Conservation (phyloP, 2,329 filamentous ascomycete species). For the Celoporthe dispersa region DNA sequence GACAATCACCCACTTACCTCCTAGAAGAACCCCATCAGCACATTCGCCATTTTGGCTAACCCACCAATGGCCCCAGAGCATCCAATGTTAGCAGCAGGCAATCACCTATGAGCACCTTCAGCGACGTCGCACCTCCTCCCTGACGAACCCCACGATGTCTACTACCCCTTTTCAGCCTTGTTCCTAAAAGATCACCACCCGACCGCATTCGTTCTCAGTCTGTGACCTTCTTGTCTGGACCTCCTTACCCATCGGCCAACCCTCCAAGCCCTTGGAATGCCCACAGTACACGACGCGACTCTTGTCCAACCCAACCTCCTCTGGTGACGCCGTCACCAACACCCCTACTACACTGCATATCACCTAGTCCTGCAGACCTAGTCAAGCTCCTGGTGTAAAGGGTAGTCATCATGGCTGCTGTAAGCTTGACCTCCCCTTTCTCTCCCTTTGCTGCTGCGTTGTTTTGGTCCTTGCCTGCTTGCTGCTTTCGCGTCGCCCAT, state of each 20-base stretch:
- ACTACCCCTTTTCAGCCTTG: constrained; percentile 16
- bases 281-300: constrained; percentile 9
- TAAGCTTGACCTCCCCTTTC: constrained; percentile 37
- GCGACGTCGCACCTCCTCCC: constrained; percentile 16
- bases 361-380: constrained; percentile 18
- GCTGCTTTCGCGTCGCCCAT: neutral
- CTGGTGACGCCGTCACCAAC: constrained; percentile 20
- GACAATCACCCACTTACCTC: neutral
- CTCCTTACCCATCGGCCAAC: neutral
- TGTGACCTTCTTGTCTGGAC: constrained; percentile 10
- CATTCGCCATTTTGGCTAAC: neutral
- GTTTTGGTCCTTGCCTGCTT: neutral
- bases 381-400: constrained; percentile 14
- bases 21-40: neutral
- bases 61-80: neutral
- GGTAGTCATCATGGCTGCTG: constrained; percentile 42
- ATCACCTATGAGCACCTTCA: constrained; percentile 22
- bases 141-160: constrained; percentile 28
- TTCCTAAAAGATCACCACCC: constrained; percentile 21
- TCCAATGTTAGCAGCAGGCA: constrained; percentile 3
- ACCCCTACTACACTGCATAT: constrained; percentile 14
- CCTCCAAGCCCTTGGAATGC: constrained; percentile 24
- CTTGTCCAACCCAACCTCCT: constrained; percentile 6
- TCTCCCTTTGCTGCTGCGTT: neutral
- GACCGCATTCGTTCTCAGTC: constrained; percentile 10